Evolutionary conservation across 306 rosid genomes (phyloP).

Genomic region (Medicago ruthenica): DNA sequence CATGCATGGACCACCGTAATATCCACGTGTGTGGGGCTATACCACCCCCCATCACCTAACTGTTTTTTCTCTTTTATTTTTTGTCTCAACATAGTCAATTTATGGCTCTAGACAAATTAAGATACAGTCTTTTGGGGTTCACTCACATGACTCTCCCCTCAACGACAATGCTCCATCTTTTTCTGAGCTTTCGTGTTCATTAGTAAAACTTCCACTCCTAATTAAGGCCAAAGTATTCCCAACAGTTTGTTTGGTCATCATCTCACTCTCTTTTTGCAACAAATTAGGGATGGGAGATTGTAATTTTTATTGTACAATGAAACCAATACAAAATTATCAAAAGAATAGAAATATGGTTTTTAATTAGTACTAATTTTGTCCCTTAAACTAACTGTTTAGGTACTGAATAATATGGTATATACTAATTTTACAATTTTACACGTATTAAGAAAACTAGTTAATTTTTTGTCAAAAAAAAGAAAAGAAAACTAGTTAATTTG

Average conservation of each 20-base stretch:
- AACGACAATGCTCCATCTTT: not conserved
- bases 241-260: not conserved
- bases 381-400: no score
- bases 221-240: not conserved
- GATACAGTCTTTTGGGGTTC: not conserved
- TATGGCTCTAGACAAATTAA: slow-evolving; percentile 18
- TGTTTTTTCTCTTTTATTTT: not conserved
- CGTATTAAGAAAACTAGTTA: no score
- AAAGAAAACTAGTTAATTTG: no score
- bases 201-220: not conserved
- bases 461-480: no score
- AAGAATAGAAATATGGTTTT: no score
- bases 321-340: no score
- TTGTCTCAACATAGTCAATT: slow-evolving; percentile 21
- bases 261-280: not conserved
- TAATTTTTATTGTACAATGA: not conserved
- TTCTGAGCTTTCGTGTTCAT: slow-evolving; percentile 21
- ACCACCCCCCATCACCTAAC: slow-evolving; percentile 39
- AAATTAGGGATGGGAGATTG: not conserved
- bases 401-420: no score
- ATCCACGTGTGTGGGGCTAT: slow-evolving; percentile 79
- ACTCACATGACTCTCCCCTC: slow-evolving; percentile 10
- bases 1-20: slow-evolving; percentile 62
- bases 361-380: no score
- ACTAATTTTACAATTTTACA: no score